Evolutionary conservation across 148 eudicot genomes (phyloP).

Genomic region (Heliosperma pusillum): DNA sequence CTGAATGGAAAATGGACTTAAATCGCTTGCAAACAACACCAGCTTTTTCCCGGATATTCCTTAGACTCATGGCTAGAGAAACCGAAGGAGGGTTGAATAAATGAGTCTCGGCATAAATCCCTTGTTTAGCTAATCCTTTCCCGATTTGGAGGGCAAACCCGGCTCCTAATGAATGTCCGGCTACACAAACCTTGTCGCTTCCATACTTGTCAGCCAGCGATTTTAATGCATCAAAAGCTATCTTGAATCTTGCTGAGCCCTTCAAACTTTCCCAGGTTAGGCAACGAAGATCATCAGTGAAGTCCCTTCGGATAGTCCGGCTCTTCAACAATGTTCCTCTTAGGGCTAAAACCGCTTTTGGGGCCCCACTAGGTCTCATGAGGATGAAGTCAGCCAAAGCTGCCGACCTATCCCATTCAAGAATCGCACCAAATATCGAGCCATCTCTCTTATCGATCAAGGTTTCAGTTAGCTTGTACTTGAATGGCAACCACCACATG

Average conservation of each 20-base stretch:
- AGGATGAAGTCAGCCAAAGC: slow-evolving; percentile 69
- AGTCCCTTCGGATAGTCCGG: slow-evolving; percentile 62
- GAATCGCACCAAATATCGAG: slow-evolving; percentile 72
- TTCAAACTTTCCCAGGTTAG: slow-evolving; percentile 88
- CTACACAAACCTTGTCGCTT: slow-evolving; percentile 60
- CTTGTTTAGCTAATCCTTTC: slow-evolving; percentile 71
- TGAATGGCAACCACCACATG: slow-evolving; percentile 83
- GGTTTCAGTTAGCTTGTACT: slow-evolving; percentile 68
- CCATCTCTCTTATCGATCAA: slow-evolving; percentile 73
- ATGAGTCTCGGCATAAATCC: slow-evolving; percentile 74
- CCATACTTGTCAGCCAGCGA: slow-evolving; percentile 51
- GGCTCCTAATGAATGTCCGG: slow-evolving; percentile 84
- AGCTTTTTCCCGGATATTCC: slow-evolving; percentile 65
- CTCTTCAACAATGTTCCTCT: slow-evolving; percentile 81
- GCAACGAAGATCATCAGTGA: slow-evolving; percentile 86
- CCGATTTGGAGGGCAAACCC: slow-evolving; percentile 93
- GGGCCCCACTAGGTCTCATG: slow-evolving; percentile 77
- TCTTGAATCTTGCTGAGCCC: slow-evolving; percentile 71
- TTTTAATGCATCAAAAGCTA: slow-evolving; percentile 55
- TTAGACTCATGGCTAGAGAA: slow-evolving; percentile 71
- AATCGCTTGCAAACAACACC: slow-evolving; percentile 64
- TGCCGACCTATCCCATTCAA: slow-evolving; percentile 83
- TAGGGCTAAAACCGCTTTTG: slow-evolving; percentile 67
- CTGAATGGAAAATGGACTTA: slow-evolving; percentile 60
- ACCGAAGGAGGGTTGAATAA: slow-evolving; percentile 87